These are phyloP conservation scores for Apiotrichum sp. DNA, from an alignment of 1,284 basidiomycete genomes.

Conservation along the genomic window DNA sequence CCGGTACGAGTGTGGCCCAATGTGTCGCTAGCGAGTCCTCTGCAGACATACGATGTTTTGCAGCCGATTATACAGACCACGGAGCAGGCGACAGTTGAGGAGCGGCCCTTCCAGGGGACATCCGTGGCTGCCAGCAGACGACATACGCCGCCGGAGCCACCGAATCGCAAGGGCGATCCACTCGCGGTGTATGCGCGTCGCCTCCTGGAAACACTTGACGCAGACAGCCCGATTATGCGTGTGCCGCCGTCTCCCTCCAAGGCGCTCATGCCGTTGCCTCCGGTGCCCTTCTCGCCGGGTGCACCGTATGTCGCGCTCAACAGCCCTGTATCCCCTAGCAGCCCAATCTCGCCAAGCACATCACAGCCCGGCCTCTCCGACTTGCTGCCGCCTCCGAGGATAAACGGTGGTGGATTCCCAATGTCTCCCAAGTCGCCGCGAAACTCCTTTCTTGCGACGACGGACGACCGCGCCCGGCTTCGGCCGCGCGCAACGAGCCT, in stretches of 20 bases:
- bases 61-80: conserved; percentile 43
- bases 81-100: conserved; percentile 37
- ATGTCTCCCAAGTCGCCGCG: neutral
- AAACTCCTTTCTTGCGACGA: neutral
- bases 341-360: neutral
- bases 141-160: conserved; percentile 4
- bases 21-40: conserved; percentile 29
- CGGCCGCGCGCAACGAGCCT: conserved; percentile 23
- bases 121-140: neutral
- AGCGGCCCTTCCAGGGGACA: conserved; percentile 1
- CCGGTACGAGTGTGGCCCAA: conserved; percentile 42
- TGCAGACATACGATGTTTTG: conserved; percentile 40
- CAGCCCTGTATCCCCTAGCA: neutral
- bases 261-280: conserved; percentile 4
- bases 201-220: conserved; percentile 24
- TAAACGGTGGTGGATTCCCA: neutral
- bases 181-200: conserved; percentile 32
- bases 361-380: neutral
- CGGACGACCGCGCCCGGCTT: neutral
- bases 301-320: neutral
- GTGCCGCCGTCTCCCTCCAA: conserved; percentile 13
- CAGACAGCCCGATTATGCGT: neutral
- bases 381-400: neutral
- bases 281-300: neutral
- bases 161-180: conserved; percentile 14